Evolutionary conservation across 768 basidiomycete species (phyloP).

Genomic region (Tylopilus intermedius): DNA sequence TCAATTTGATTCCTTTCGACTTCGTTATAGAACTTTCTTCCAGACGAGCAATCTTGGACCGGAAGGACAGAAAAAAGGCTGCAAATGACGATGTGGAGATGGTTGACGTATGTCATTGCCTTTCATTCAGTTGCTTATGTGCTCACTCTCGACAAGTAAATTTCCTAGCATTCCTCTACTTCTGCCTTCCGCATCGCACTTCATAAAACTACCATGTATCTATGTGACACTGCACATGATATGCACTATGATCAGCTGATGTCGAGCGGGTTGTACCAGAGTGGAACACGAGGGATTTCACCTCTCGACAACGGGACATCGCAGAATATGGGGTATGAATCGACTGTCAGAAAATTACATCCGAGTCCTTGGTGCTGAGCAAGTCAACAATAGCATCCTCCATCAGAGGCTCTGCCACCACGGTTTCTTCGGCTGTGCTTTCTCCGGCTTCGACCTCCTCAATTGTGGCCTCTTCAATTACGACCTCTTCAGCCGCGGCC

Average conservation of each 20-base stretch:
- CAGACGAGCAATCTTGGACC: constrained; percentile 81
- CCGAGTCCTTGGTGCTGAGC: constrained; percentile 81
- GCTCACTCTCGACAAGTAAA: constrained; percentile 23
- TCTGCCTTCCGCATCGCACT: constrained; percentile 15
- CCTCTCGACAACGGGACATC: too few species aligned
- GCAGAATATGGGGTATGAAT: constrained; percentile 10
- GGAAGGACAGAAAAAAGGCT: constrained; percentile 75
- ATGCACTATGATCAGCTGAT: constrained; percentile 43
- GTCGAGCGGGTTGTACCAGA: background rate
- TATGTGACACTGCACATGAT: constrained; percentile 53
- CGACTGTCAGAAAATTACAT: constrained; percentile 78
- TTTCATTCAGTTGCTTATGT: constrained; percentile 8
- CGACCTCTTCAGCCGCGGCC: constrained; percentile 21
- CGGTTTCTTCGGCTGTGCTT: background rate
- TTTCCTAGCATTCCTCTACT: constrained; percentile 7
- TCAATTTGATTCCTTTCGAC: background rate
- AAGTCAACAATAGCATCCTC: constrained; percentile 51
- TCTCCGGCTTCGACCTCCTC: constrained; percentile 28
- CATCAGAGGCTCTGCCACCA: constrained; percentile 14
- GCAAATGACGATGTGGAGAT: constrained; percentile 66
- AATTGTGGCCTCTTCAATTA: constrained; percentile 4
- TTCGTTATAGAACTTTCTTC: constrained; percentile 1
- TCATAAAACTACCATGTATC: constrained; percentile 63
- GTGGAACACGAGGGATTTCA: background rate
- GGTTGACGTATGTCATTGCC: constrained; percentile 59